These are phyloP conservation scores for Podaxis sp. DNA, from an alignment of 768 basidiomycete genomes.

Conservation along the genomic window DNA sequence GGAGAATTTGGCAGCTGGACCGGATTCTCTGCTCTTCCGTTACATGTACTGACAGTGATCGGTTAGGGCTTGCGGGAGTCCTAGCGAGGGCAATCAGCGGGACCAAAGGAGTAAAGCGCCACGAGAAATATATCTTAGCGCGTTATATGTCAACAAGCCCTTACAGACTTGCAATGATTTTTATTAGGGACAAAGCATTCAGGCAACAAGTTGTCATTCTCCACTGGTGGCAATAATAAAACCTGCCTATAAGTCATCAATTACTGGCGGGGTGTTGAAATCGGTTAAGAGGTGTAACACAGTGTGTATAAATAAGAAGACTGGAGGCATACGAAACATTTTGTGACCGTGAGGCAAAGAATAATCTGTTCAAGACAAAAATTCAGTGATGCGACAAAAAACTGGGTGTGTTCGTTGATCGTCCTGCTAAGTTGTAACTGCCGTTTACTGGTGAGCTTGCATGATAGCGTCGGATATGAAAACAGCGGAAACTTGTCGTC, in stretches of 20 bases:
- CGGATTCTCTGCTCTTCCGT: slow-evolving; percentile 36
- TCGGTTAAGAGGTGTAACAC: slow-evolving; percentile 15
- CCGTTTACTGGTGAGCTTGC: slow-evolving; percentile 75
- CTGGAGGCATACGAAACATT: slow-evolving; percentile 23
- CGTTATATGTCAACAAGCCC: neutral
- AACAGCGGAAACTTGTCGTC: slow-evolving; percentile 78
- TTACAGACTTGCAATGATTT: slow-evolving; percentile 9
- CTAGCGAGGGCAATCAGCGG: neutral
- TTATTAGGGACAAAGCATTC: slow-evolving; percentile 31
- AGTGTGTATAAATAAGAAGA: slow-evolving; percentile 25
- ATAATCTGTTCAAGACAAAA: slow-evolving; percentile 23
- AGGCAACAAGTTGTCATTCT: slow-evolving; percentile 22
- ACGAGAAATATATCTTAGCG: neutral
- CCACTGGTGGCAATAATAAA: slow-evolving; percentile 27
- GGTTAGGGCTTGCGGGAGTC: neutral
- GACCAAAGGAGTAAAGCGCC: neutral
- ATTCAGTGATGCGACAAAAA: slow-evolving; percentile 25
- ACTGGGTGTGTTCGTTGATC: neutral
- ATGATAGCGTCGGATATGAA: slow-evolving; percentile 94
- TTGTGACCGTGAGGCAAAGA: slow-evolving; percentile 25
- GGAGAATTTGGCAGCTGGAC: slow-evolving; percentile 37
- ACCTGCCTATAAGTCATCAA: slow-evolving; percentile 33
- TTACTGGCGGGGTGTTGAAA: slow-evolving; percentile 16
- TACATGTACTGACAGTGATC: slow-evolving; percentile 37
- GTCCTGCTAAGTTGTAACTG: neutral